A percentile compares a stretch with the other conserved stretches of the same genome.
phyloP scores from a whole-genome alignment of 768 basidiomycete species.

The Lactarius hengduanensis region DNA sequence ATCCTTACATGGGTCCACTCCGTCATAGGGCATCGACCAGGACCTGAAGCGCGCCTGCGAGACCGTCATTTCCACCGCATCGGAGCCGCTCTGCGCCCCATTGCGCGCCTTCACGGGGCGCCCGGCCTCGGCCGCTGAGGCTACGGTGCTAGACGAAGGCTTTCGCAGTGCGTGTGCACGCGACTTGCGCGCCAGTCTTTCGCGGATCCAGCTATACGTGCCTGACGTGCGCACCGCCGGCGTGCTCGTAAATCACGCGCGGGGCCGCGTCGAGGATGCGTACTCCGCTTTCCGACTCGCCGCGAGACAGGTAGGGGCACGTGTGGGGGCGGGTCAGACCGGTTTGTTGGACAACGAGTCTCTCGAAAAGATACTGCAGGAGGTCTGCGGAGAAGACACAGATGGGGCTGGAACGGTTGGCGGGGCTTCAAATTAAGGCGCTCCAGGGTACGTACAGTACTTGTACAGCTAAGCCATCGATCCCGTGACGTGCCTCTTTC shows the following conservation, averaged over 20 bases:
- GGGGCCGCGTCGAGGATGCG: conserved; percentile 69
- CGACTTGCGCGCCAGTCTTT: conserved; percentile 54
- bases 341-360: conserved; percentile 38
- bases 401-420: neutral
- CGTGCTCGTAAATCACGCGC: conserved; percentile 74
- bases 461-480: no score
- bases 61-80: conserved; percentile 67
- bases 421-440: neutral
- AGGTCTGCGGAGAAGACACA: conserved; percentile 17
- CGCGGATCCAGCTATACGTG: conserved; percentile 70
- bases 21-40: conserved; percentile 74
- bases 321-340: conserved; percentile 33
- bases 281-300: conserved; percentile 74
- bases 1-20: neutral
- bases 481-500: no score
- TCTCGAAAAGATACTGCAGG: conserved; percentile 34
- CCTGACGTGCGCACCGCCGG: conserved; percentile 75
- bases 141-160: conserved; percentile 47
- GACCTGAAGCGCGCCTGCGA: conserved; percentile 85
- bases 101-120: conserved; percentile 63
- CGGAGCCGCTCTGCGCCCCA: conserved; percentile 54
- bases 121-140: conserved; percentile 53
- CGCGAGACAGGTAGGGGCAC: conserved; percentile 48
- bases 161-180: conserved; percentile 58
- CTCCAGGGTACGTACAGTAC: no score